These are phyloP conservation scores for Leccinum pellstonianum DNA, from an alignment of 768 basidiomycete species.

Conservation along the genomic window DNA sequence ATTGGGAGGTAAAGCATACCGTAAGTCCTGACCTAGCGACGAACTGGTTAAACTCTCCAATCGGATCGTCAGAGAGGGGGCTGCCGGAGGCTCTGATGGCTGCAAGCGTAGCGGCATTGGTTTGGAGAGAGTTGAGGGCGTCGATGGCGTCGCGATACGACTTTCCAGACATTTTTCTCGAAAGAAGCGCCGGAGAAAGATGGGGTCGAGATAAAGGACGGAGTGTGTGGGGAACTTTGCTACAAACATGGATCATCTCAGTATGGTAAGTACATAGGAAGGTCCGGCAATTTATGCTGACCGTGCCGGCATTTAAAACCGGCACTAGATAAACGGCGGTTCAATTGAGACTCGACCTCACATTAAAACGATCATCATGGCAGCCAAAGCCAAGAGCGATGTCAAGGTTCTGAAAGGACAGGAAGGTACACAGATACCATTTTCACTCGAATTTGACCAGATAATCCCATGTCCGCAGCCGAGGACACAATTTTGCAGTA, in stretches of 20 bases:
- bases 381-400: conserved; percentile 55
- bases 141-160: conserved; percentile 75
- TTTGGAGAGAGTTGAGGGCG: conserved; percentile 77
- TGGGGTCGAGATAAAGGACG: conserved; percentile 9
- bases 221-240: neutral
- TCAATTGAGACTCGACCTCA: neutral
- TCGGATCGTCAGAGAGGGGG: conserved; percentile 52
- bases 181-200: conserved; percentile 7
- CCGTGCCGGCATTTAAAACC: neutral
- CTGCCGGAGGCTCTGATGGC: conserved; percentile 73
- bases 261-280: neutral
- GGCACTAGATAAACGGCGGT: neutral
- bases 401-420: conserved; percentile 70
- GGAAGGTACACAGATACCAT: conserved; percentile 46
- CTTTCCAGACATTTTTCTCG: conserved; percentile 48
- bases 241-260: conserved; percentile 8
- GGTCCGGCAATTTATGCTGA: neutral
- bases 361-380: conserved; percentile 25
- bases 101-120: conserved; percentile 91
- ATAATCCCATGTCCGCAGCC: conserved; percentile 38
- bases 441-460: neutral
- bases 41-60: conserved; percentile 91
- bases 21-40: conserved; percentile 81
- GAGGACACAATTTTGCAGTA: conserved; percentile 79
- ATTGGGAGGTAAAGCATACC: conserved; percentile 43